Percentiles rank a stretch among this genome's conserved stretches.
Conservation (phyloP, 78 protist species). For the Capsaspora owczarzaki region DNA sequence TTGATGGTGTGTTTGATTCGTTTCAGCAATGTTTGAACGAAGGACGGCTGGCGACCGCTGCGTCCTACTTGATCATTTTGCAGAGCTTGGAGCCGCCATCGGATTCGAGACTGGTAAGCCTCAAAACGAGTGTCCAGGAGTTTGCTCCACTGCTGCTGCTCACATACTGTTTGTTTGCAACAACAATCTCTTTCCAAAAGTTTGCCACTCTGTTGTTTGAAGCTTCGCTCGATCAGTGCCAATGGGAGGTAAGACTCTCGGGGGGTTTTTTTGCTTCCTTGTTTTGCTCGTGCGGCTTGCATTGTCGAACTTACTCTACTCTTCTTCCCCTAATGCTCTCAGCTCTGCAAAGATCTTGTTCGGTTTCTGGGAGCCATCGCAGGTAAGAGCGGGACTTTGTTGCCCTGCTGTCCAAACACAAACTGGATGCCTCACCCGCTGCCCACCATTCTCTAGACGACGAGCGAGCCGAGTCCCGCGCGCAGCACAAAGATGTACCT, state of each 20-base stretch:
- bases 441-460: too few species aligned
- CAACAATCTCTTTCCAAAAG: not conserved
- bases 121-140: not conserved
- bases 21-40: not conserved
- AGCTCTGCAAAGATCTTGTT: not conserved
- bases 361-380: not conserved
- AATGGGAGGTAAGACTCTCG: conserved; percentile 7
- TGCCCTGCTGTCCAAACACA: too few species aligned
- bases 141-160: not conserved
- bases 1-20: not conserved
- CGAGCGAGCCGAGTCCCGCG: too few species aligned
- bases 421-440: too few species aligned
- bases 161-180: not conserved
- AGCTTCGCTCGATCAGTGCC: conserved; percentile 7
- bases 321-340: not conserved
- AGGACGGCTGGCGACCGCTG: conserved; percentile 2
- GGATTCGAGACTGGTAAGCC: not conserved
- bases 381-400: not conserved
- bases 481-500: too few species aligned
- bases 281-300: not conserved
- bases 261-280: not conserved
- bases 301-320: too few species aligned
- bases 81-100: conserved; percentile 24
- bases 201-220: conserved; percentile 22
- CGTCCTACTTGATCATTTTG: conserved; percentile 15